Evolutionary conservation across 2,329 filamentous ascomycete genomes (phyloP).

Genomic region (Aspergillus sp.): DNA sequence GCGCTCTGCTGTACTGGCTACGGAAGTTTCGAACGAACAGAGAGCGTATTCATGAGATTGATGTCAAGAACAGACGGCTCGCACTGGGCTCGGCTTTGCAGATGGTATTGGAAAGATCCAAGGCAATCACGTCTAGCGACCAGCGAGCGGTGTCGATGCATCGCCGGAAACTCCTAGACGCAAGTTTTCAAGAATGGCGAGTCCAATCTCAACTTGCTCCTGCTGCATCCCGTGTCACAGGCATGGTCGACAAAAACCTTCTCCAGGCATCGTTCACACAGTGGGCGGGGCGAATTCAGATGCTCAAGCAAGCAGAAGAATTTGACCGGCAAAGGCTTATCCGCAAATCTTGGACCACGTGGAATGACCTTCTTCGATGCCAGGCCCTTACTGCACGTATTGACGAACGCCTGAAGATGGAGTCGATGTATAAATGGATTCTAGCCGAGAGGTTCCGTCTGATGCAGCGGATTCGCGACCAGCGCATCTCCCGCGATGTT

Average conservation of each 20-base stretch:
- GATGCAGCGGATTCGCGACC: slow-evolving; percentile 39
- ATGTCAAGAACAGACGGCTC: slow-evolving; percentile 25
- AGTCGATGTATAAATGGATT: slow-evolving; percentile 62
- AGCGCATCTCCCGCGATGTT: slow-evolving; percentile 36
- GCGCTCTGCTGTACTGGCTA: slow-evolving; percentile 41
- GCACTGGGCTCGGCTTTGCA: slow-evolving; percentile 29
- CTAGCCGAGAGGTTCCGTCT: slow-evolving; percentile 47
- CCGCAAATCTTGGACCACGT: slow-evolving; percentile 57
- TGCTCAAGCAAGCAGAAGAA: slow-evolving; percentile 48
- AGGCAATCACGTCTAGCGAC: slow-evolving; percentile 24
- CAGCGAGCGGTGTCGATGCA: slow-evolving; percentile 29
- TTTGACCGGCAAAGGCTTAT: slow-evolving; percentile 53
- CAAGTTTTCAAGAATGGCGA: slow-evolving; percentile 41
- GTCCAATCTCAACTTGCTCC: slow-evolving; percentile 43
- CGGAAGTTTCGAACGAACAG: slow-evolving; percentile 37
- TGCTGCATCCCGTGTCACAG: slow-evolving; percentile 40
- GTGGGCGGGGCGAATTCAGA: slow-evolving; percentile 49
- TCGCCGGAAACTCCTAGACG: slow-evolving; percentile 34
- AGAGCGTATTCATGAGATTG: slow-evolving; percentile 40
- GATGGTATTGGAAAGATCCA: slow-evolving; percentile 33
- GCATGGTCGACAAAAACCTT: slow-evolving; percentile 45
- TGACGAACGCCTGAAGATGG: slow-evolving; percentile 54
- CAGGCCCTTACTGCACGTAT: slow-evolving; percentile 52
- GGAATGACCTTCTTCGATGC: slow-evolving; percentile 61
- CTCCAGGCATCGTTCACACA: slow-evolving; percentile 45